Conservation (phyloP, 352 stramenopile genomes). For the Phytophthora ramorum region DNA sequence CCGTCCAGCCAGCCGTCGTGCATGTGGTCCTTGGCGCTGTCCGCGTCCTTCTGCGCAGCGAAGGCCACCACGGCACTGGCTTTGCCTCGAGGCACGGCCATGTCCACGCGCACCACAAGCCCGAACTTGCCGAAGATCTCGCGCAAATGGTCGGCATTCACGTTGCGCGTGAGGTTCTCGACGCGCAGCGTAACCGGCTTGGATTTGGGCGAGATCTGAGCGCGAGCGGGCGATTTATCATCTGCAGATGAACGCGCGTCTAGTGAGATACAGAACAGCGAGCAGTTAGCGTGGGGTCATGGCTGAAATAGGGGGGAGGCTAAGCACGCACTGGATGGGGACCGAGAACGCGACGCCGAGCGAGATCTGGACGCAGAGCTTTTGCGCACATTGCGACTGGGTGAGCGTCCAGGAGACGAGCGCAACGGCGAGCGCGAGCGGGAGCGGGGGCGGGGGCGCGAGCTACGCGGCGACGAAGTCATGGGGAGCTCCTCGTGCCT, state of each 20-base stretch:
- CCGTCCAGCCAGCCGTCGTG: slow-evolving; percentile 88
- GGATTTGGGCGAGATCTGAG: slow-evolving; percentile 14
- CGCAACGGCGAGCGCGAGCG: slow-evolving; percentile 12
- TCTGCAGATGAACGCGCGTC: slow-evolving; percentile 11
- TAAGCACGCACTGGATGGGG: slow-evolving; percentile 17
- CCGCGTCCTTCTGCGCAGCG: slow-evolving; percentile 51
- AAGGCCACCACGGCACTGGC: slow-evolving; percentile 70
- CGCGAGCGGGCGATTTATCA: slow-evolving; percentile 4
- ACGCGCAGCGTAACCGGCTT: slow-evolving; percentile 61
- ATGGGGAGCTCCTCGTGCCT: slow-evolving; percentile 7
- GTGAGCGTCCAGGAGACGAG: neutral
- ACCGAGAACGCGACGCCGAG: slow-evolving; percentile 23
- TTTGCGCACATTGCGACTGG: slow-evolving; percentile 7
- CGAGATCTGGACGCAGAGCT: slow-evolving; percentile 12
- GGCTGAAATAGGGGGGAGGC: no score
- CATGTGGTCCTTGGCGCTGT: slow-evolving; percentile 76
- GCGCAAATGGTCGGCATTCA: slow-evolving; percentile 79
- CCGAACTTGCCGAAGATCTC: slow-evolving; percentile 92
- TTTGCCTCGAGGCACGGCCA: slow-evolving; percentile 48
- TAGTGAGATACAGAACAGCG: neutral
- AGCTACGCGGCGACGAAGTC: slow-evolving; percentile 31
- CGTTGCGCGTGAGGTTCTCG: slow-evolving; percentile 88
- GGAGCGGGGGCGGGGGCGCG: slow-evolving; percentile 22
- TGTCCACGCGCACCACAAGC: slow-evolving; percentile 57
- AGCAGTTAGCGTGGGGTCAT: no score